Base-by-base conservation (phyloP, 768 basidiomycete genomes). In the Russula sp. region DNA sequence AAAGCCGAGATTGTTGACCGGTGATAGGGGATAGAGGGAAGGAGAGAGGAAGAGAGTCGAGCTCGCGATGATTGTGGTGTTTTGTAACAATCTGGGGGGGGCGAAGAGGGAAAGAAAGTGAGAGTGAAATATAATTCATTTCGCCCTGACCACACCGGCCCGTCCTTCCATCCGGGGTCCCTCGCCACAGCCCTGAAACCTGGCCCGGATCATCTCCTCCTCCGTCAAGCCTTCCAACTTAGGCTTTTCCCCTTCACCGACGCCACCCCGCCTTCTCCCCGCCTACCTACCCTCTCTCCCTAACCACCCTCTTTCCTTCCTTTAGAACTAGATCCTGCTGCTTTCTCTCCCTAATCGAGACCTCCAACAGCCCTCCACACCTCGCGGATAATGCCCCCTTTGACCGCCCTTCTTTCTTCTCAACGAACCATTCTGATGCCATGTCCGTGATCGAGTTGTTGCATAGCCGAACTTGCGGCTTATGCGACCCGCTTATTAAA, bases 201-300 rank as follows among this genome's bases (percentile, higher is more conserved):
- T 42, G 66, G 66, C 58, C 66, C 66, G 66, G 63, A 65, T 65
- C 66, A 65, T 64, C 52, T 30, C 24, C 52, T 28, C 26, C 62
- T 58, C 65, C 57, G 52, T 65, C 26, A 18, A 5, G 28, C 40
- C 61, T 56, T 51, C 62, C 62, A 38, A 50, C 28, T 56, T 57
- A 8, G 54, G 38, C 54, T 20, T 46, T 30, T 1, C 26, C 64
- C 50, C 55, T 50, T 52, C 56, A 34, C 57, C 57, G 56, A 65
- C 66, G 66, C 66, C 66, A 67, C 66, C 63, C 66, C 62, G 65
- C 57, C 8, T 24, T 16, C 26, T 26, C 61, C n/a, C 7, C n/a
- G 38, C 16, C 28, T 30, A 6, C 24, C 36, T 44, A 6, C 36
- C 36, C 36, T 36, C 36, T 16, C 26, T 22, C 26, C 38, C 34